Percentiles rank a stretch among this genome's conserved stretches.
phyloP scores from a whole-genome alignment of 345 rosid genomes.

The Angophora floribunda region DNA sequence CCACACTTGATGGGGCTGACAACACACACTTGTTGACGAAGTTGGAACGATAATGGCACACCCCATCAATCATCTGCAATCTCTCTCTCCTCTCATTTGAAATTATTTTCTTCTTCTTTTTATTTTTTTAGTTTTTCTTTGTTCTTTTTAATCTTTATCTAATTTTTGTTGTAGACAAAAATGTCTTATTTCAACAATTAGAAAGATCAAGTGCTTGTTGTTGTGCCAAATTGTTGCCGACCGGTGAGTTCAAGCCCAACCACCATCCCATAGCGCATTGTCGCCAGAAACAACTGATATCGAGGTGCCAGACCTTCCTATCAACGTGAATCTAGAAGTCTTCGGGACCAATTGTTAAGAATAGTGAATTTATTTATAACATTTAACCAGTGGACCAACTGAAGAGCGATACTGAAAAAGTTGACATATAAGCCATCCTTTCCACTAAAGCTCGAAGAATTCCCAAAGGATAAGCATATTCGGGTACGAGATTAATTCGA shows the following conservation, averaged over 20 bases:
- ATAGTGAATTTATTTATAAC: too few species aligned
- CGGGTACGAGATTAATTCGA: too few species aligned
- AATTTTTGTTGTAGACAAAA: neutral
- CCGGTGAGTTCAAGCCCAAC: neutral
- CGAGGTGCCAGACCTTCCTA: too few species aligned
- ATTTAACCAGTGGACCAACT: too few species aligned
- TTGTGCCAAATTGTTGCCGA: neutral
- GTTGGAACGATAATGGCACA: neutral
- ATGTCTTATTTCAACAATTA: neutral
- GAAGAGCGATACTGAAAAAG: too few species aligned
- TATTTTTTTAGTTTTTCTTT: neutral
- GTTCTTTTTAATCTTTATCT: neutral
- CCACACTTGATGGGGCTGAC: rapidly evolving
- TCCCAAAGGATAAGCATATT: too few species aligned
- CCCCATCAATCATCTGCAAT: neutral
- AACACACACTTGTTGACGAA: neutral
- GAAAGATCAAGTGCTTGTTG: neutral
- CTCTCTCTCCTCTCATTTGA: neutral
- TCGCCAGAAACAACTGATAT: too few species aligned
- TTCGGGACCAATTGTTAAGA: too few species aligned
- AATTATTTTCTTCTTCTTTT: neutral
- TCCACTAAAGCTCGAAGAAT: too few species aligned
- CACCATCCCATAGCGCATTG: too few species aligned
- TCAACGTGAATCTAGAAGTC: too few species aligned
- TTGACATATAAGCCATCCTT: too few species aligned